Conservation (phyloP, 495 filamentous ascomycete species). For the Viridothelium virens region DNA sequence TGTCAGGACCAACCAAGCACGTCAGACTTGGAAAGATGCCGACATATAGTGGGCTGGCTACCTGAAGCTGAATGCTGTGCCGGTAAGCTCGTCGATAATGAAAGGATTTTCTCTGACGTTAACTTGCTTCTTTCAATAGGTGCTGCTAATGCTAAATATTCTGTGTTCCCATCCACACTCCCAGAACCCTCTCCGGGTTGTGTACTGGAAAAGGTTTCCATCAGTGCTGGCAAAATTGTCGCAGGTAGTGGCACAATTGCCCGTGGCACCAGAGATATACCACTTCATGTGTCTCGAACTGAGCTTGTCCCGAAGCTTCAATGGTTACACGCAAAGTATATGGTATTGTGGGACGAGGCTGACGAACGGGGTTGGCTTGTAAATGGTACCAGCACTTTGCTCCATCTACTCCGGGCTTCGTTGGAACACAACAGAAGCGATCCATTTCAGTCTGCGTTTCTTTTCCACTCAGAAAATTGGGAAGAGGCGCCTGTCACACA, state of each 20-base stretch:
- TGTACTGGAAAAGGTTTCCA: conserved; percentile 23
- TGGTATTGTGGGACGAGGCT: conserved; percentile 31
- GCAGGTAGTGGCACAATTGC: conserved; percentile 16
- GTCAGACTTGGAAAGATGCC: background rate
- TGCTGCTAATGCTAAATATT: conserved; percentile 19
- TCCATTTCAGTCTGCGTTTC: conserved; percentile 13
- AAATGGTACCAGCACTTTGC: conserved; percentile 30
- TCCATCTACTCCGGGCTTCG: conserved; percentile 31
- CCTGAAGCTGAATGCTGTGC: background rate
- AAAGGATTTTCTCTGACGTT: background rate
- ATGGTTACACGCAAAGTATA: conserved; percentile 23
- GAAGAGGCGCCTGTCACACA: background rate
- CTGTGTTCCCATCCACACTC: conserved; percentile 13
- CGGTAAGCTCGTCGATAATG: conserved; percentile 10
- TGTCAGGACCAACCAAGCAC: background rate
- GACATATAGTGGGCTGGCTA: conserved; percentile 20
- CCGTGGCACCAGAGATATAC: conserved; percentile 21
- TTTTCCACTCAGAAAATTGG: background rate
- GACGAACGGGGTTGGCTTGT: conserved; percentile 34
- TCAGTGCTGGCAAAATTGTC: conserved; percentile 24
- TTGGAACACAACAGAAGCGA: conserved; percentile 19
- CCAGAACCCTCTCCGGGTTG: background rate
- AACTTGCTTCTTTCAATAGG: background rate
- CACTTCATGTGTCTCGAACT: conserved; percentile 11
- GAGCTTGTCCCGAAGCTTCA: conserved; percentile 23